Evolutionary conservation across 176 grass and related monocot genomes (phyloP).

Genomic region (Oryza rufipogon): DNA sequence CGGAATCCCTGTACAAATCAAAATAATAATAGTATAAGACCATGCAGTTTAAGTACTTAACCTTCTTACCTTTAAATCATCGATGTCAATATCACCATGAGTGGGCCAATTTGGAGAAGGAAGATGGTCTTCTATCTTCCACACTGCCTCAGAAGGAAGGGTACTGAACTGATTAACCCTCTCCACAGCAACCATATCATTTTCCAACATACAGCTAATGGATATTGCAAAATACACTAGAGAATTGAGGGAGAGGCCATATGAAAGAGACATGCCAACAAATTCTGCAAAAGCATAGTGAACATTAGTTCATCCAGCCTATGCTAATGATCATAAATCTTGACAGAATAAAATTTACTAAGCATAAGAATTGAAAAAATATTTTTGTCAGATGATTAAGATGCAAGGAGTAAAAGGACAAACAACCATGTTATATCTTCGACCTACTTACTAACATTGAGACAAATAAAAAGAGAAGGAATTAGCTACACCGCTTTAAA

Average conservation of each 20-base stretch:
- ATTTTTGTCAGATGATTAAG: neutral
- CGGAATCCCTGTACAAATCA: neutral
- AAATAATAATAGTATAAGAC: neutral
- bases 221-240: constrained; percentile 76
- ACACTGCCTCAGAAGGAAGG: constrained; percentile 78
- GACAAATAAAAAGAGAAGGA: neutral
- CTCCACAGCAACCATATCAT: constrained; percentile 93
- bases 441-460: constrained; percentile 1
- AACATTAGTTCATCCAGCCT: neutral
- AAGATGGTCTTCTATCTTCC: constrained; percentile 63
- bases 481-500: neutral
- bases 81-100: constrained; percentile 73
- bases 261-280: constrained; percentile 93
- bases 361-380: neutral
- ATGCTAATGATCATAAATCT: too few species aligned
- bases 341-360: constrained; percentile 20
- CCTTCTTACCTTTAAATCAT: constrained; percentile 63
- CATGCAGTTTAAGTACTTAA: neutral
- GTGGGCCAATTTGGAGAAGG: constrained; percentile 67
- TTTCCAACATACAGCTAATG: constrained; percentile 91
- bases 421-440: constrained; percentile 1
- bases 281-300: constrained; percentile 59
- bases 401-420: neutral
- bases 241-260: constrained; percentile 88
- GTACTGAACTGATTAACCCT: constrained; percentile 91